phyloP scores from a whole-genome alignment of 176 grass and related monocot species.

The Avena insularis region DNA sequence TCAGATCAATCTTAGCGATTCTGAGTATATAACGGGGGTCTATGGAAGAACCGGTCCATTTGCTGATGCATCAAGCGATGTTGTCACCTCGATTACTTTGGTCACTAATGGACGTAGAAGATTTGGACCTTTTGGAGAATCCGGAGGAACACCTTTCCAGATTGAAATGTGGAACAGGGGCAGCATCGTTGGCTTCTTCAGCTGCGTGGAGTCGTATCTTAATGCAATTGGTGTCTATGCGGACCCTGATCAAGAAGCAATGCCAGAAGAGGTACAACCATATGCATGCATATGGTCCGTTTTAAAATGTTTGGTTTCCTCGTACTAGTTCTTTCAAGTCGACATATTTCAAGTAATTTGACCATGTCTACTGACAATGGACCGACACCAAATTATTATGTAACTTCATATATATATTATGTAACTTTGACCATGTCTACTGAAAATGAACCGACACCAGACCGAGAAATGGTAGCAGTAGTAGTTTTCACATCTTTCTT shows the following conservation, averaged over 20 bases:
- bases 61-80: neutral
- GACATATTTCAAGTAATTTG: neutral
- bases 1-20: neutral
- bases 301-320: neutral
- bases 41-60: neutral
- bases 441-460: no score
- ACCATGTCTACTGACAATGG: no score
- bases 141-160: neutral
- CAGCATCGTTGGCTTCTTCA: neutral
- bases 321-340: neutral
- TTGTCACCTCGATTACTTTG: neutral
- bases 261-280: neutral
- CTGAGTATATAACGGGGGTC: neutral
- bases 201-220: neutral
- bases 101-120: neutral
- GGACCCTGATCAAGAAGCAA: neutral
- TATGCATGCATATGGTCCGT: neutral
- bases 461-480: neutral
- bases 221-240: neutral
- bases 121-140: neutral
- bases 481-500: neutral
- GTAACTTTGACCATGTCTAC: no score
- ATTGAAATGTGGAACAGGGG: neutral
- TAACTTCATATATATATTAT: no score
- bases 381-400: neutral